Conservation (phyloP, 1,284 basidiomycete genomes). For the Boletus sp. region DNA sequence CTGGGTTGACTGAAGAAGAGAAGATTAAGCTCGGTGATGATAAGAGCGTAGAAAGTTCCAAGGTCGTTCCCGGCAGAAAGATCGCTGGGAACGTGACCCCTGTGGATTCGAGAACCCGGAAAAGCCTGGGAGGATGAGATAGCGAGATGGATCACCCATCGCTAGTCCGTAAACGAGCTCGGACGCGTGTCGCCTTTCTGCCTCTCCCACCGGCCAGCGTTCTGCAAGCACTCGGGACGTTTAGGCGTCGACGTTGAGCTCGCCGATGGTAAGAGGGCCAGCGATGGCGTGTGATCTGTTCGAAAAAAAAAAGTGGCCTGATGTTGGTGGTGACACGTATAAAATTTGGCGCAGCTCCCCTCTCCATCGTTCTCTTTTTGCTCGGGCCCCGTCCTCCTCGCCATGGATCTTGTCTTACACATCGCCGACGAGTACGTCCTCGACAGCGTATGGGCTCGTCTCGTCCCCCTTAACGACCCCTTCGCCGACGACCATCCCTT, state of each 20-base stretch:
- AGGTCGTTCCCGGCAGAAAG: slow-evolving; percentile 11
- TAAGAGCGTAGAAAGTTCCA: slow-evolving; percentile 24
- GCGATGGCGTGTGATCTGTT: slow-evolving; percentile 18
- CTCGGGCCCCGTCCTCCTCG: neutral
- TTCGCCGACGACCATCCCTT: slow-evolving; percentile 28
- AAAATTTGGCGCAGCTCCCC: slow-evolving; percentile 14
- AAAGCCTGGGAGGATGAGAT: neutral
- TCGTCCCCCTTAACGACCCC: slow-evolving; percentile 56
- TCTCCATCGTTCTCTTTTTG: neutral
- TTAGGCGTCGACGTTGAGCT: neutral
- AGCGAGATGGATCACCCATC: slow-evolving; percentile 13
- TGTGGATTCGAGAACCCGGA: slow-evolving; percentile 1
- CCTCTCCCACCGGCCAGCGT: neutral
- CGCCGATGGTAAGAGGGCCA: neutral
- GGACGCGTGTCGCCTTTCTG: too few relatives aligned
- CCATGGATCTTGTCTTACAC: slow-evolving; percentile 81
- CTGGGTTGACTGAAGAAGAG: neutral
- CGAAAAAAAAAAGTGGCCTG: slow-evolving; percentile 29
- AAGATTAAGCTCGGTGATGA: slow-evolving; percentile 8
- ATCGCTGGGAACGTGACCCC: slow-evolving; percentile 9
- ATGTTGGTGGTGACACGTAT: too few relatives aligned
- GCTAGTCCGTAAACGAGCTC: too few relatives aligned
- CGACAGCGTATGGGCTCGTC: slow-evolving; percentile 73
- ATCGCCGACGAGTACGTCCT: slow-evolving; percentile 72
- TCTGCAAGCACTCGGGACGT: neutral